Evolutionary conservation across 176 grass and related monocot species (phyloP).

Genomic region (Microstegium vimineum): DNA sequence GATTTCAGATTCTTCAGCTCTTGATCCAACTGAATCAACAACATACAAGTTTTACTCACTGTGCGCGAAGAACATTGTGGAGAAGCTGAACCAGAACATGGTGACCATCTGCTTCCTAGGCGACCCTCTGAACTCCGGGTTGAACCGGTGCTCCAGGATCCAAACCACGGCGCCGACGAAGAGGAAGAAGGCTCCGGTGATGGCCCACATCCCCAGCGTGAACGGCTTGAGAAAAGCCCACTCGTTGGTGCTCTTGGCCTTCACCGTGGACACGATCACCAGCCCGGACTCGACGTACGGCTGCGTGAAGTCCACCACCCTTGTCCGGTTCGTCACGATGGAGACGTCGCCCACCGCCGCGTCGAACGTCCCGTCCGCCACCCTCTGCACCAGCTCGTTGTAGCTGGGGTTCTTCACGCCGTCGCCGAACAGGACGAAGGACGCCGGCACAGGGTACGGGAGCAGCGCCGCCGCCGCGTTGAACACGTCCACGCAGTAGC

Average conservation of each 20-base stretch:
- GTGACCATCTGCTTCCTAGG: slow-evolving; percentile 64
- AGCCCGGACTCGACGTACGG: slow-evolving; percentile 81
- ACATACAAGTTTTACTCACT: no score
- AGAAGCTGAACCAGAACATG: slow-evolving; percentile 92
- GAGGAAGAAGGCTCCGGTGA: slow-evolving; percentile 60
- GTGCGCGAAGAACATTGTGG: slow-evolving; percentile 84
- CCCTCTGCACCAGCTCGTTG: slow-evolving; percentile 48
- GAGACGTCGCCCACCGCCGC: slow-evolving; percentile 79
- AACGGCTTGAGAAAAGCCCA: slow-evolving; percentile 90
- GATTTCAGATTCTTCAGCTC: not conserved
- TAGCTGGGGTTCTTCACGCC: slow-evolving; percentile 77
- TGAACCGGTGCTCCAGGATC: slow-evolving; percentile 76
- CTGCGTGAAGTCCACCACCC: slow-evolving; percentile 83
- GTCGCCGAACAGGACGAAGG: slow-evolving; percentile 65
- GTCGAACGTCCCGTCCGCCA: slow-evolving; percentile 40
- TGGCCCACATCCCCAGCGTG: slow-evolving; percentile 71
- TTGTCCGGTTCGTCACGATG: slow-evolving; percentile 63
- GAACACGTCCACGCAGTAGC: slow-evolving; percentile 96
- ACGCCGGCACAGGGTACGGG: slow-evolving; percentile 60
- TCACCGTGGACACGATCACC: slow-evolving; percentile 57
- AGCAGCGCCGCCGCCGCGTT: slow-evolving; percentile 61
- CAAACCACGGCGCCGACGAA: slow-evolving; percentile 80
- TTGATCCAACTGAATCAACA: not conserved
- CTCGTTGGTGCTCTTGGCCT: slow-evolving; percentile 51
- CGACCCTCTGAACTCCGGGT: slow-evolving; percentile 59